These are phyloP conservation scores for Rhodamnia rubescens DNA, from an alignment of 345 rosid genomes.

Conservation along the genomic window DNA sequence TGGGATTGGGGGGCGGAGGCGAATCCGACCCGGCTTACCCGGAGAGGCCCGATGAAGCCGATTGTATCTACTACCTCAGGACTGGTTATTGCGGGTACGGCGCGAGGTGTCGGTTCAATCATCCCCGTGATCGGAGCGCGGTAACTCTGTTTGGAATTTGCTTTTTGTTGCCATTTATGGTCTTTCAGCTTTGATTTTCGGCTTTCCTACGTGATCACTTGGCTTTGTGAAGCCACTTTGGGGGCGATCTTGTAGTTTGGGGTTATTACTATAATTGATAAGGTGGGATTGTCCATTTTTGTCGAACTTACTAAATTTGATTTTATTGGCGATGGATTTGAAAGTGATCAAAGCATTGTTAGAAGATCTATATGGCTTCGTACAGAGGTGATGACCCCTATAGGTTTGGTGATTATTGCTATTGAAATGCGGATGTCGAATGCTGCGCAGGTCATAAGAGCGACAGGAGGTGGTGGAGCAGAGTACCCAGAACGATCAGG, in stretches of 20 bases:
- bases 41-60: slow-evolving; percentile 62
- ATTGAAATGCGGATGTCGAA: neutral
- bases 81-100: slow-evolving; percentile 87
- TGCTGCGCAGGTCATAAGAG: slow-evolving; percentile 44
- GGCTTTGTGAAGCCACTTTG: neutral
- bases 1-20: slow-evolving; percentile 41
- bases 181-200: neutral
- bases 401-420: neutral
- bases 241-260: neutral
- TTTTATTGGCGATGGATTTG: neutral
- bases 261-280: neutral
- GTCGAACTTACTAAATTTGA: neutral
- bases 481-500: slow-evolving; percentile 74
- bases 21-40: slow-evolving; percentile 55
- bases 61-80: slow-evolving; percentile 69
- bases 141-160: slow-evolving; percentile 26
- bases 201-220: slow-evolving; percentile 13
- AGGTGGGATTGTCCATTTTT: neutral
- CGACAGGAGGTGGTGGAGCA: slow-evolving; percentile 38
- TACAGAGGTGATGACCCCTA: neutral
- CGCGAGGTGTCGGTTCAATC: slow-evolving; percentile 87
- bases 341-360: neutral
- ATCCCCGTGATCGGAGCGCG: slow-evolving; percentile 68
- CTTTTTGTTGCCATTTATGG: neutral
- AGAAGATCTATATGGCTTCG: neutral